Base-by-base conservation (phyloP, 768 basidiomycete genomes). In the Termitomyces sp. region DNA sequence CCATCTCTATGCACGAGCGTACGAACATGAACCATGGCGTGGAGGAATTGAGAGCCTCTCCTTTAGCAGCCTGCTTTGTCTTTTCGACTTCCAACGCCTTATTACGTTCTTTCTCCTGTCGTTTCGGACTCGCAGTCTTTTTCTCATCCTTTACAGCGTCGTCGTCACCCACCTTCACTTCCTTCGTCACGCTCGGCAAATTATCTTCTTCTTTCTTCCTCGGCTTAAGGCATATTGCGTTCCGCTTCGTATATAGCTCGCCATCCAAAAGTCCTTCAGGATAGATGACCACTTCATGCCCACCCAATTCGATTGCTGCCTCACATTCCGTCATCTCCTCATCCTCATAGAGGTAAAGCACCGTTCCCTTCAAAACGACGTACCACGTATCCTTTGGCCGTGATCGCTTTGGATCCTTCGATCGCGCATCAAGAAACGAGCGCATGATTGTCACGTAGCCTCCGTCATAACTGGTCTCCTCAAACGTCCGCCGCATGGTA, bases 1-100 rank as follows among this genome's bases (percentile, higher is more conserved):
- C 97, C 91, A 98, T 97, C 66, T 94, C 91, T 51, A 86, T 75
- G 68, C 86, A 93, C 27, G 84, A 87, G 57, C 88, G 86, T 18
- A 93, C 85, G 70, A 98, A 98, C 63, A 99, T 84, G 75, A 89
- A 99, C 94, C 94, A 98, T 2, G 93, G 89, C 2, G 83, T 81
- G 5, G 78, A 71, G 9, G 72, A 61, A 59, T 83, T 72, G 49
- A 77, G 58, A 1, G 80, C 77, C 66, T 84, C 76, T 56, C 84
- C 80, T 56, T 73, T 69, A 36, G 76, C 78, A 29, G 68, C 71
- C 53, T 79, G 72, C 66, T 71, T 73, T 58, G 70, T 69, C 69
- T 72, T 74, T 66, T 77, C 73, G 58, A 60, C 64, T 54, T 76
- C 73, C 31, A 58, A 11, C 48, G 64, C 43, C 31, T 65, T 68